phyloP scores from a whole-genome alignment of 2,329 filamentous ascomycete species.

The Beauveria medogensis region DNA sequence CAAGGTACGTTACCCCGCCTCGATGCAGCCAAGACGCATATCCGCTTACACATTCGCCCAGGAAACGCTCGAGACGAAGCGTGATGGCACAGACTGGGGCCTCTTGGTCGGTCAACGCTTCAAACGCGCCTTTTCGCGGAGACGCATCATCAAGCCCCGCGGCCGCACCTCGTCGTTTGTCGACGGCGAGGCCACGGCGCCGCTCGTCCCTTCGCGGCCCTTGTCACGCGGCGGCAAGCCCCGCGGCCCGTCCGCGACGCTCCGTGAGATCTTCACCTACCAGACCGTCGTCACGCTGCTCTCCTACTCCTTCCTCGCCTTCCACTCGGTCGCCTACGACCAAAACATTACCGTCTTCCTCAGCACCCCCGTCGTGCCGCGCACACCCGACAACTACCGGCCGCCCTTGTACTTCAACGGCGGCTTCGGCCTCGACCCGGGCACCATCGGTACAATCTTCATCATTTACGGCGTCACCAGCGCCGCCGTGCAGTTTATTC shows the following conservation, averaged over 20 bases:
- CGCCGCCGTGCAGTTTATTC: constrained; percentile 74
- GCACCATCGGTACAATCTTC: constrained; percentile 76
- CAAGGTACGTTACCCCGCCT: constrained; percentile 36
- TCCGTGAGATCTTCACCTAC: constrained; percentile 60
- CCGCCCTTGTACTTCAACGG: constrained; percentile 76
- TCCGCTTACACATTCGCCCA: constrained; percentile 19
- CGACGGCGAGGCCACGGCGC: constrained; percentile 48
- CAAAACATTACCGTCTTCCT: constrained; percentile 84
- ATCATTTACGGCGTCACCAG: constrained; percentile 73
- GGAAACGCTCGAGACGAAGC: constrained; percentile 74
- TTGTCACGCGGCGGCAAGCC: constrained; percentile 16
- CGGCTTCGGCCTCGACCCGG: constrained; percentile 67
- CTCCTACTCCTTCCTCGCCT: constrained; percentile 70
- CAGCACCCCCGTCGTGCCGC: constrained; percentile 57
- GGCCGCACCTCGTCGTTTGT: constrained; percentile 32
- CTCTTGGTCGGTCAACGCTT: constrained; percentile 64
- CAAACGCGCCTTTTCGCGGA: constrained; percentile 28
- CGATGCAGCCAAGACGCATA: not conserved
- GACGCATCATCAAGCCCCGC: not conserved
- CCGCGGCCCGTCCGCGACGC: constrained; percentile 25
- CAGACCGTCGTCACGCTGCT: constrained; percentile 70
- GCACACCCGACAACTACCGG: constrained; percentile 48
- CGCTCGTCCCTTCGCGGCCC: constrained; percentile 37
- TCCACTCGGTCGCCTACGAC: constrained; percentile 79
- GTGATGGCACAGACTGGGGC: constrained; percentile 64